phyloP scores from a whole-genome alignment of 225 moss, liverwort and hornwort species.

The Pleurozium schreberi region DNA sequence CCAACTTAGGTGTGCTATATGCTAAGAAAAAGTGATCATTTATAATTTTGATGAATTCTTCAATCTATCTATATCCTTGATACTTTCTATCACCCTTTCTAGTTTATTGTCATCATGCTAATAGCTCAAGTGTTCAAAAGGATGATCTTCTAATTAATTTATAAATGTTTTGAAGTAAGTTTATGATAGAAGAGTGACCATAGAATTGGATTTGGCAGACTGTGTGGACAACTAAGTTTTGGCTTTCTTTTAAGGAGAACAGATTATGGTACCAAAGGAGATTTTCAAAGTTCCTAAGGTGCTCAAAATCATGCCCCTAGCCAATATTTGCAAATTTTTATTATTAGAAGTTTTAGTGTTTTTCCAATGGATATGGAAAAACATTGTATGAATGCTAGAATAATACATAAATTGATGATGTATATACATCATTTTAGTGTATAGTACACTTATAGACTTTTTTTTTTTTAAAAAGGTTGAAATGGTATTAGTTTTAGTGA shows the following conservation, averaged over 20 bases:
- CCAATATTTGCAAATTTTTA: not conserved
- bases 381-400: not conserved
- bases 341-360: not conserved
- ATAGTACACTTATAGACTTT: too few relatives aligned
- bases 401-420: not conserved
- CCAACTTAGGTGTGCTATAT: not conserved
- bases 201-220: not conserved
- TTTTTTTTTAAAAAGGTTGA: too few relatives aligned
- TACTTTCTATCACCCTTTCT: not conserved
- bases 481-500: not conserved
- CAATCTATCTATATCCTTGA: too few relatives aligned
- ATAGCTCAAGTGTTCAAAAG: not conserved
- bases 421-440: not conserved
- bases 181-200: not conserved
- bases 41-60: not conserved
- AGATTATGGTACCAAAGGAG: not conserved
- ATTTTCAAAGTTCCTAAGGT: not conserved
- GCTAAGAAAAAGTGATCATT: not conserved
- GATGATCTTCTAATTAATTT: not conserved
- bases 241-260: rapidly evolving
- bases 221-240: not conserved
- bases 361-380: not conserved
- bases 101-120: rapidly evolving
- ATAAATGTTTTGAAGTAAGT: not conserved
- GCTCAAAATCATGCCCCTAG: not conserved